A percentile compares a stretch with the other conserved stretches of the same genome.
Evolutionary conservation across 805 yeast genomes (phyloP).

Genomic region (Saccharomycopsis synnaedendra): DNA sequence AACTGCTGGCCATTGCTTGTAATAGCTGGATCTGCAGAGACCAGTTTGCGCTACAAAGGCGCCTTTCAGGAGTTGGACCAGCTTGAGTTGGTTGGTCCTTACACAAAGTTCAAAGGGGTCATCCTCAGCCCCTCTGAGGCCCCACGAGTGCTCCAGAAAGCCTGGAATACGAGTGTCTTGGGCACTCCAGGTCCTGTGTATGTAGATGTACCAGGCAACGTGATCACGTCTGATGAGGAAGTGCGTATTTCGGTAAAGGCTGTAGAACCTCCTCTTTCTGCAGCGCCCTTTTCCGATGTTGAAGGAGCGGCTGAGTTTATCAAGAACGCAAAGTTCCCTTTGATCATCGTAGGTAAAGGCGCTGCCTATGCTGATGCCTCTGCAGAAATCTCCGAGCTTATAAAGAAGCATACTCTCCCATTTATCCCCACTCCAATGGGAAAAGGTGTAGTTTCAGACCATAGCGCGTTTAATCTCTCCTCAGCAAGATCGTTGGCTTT

Average conservation of each 20-base stretch:
- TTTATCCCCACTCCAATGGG: conserved; percentile 76
- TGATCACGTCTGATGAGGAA: conserved; percentile 2
- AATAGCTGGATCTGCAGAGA: conserved; percentile 50
- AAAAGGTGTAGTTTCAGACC: conserved; percentile 54
- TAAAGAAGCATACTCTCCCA: conserved; percentile 33
- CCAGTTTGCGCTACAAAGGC: conserved; percentile 39
- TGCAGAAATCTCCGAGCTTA: conserved; percentile 27
- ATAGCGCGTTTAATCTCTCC: conserved; percentile 35
- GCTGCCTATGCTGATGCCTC: conserved; percentile 39
- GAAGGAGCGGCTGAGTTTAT: conserved; percentile 25
- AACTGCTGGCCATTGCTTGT: conserved; percentile 59
- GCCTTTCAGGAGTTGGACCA: conserved; percentile 69
- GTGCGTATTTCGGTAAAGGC: not conserved
- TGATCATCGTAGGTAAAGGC: conserved; percentile 59
- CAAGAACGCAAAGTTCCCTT: conserved; percentile 31
- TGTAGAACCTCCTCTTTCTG: not conserved
- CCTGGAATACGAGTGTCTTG: conserved; percentile 30
- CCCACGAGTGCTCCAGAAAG: conserved; percentile 22
- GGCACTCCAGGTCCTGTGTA: conserved; percentile 55
- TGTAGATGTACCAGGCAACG: conserved; percentile 48
- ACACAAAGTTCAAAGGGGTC: conserved; percentile 41
- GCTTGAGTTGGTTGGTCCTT: conserved; percentile 33
- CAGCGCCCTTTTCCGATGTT: conserved; percentile 19
- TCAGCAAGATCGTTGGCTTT: conserved; percentile 57
- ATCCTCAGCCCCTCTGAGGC: conserved; percentile 13